These are phyloP conservation scores for Beauveria medogensis DNA, from an alignment of 2,329 filamentous ascomycete genomes.

Conservation along the genomic window DNA sequence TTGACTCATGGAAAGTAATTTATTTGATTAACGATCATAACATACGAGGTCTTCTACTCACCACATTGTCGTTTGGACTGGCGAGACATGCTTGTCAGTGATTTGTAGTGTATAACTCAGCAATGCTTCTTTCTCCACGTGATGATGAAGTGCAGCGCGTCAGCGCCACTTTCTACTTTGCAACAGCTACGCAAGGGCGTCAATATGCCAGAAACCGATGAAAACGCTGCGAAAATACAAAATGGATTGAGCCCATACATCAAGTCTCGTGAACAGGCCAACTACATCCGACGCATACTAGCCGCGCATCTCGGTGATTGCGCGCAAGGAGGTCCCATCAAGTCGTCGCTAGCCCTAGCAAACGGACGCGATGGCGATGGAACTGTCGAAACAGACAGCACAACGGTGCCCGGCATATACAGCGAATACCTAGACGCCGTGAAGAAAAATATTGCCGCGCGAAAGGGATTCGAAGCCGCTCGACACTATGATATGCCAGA, in stretches of 20 bases:
- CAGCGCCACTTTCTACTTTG: neutral
- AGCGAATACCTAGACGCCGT: conserved; percentile 48
- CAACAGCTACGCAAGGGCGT: neutral
- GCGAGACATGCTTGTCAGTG: no score
- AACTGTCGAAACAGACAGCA: conserved; percentile 17
- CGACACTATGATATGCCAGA: conserved; percentile 15
- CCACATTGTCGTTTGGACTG: neutral
- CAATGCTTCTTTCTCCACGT: neutral
- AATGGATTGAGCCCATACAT: conserved; percentile 42
- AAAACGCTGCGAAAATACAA: conserved; percentile 30
- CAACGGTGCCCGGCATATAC: conserved; percentile 38
- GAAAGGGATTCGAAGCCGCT: conserved; percentile 34
- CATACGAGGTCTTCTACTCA: no score
- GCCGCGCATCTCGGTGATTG: conserved; percentile 44
- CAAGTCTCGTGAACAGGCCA: conserved; percentile 48
- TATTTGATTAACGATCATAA: no score
- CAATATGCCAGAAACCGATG: conserved; percentile 25
- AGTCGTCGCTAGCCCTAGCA: conserved; percentile 41
- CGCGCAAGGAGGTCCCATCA: conserved; percentile 31
- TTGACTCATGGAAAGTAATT: neutral
- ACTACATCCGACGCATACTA: conserved; percentile 47
- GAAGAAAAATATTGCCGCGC: conserved; percentile 43
- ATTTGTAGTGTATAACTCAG: no score
- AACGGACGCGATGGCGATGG: conserved; percentile 24
- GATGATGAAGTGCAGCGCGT: neutral